These are phyloP conservation scores for Fraxinus xanthoxyloides DNA, from an alignment of 305 asterid genomes.

Conservation along the genomic window DNA sequence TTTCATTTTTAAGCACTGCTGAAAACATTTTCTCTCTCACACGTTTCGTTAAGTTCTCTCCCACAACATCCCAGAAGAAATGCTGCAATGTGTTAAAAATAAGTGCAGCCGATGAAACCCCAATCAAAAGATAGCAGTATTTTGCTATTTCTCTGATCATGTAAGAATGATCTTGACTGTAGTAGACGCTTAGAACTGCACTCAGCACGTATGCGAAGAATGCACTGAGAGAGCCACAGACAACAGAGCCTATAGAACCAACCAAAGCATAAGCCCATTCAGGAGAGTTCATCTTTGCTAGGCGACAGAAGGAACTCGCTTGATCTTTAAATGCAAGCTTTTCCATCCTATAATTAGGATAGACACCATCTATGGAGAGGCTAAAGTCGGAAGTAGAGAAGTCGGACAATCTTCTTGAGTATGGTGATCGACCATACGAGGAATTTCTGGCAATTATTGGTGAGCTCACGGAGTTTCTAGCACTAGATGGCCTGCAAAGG, in stretches of 20 bases:
- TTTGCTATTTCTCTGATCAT: slow-evolving; percentile 81
- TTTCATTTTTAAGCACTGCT: slow-evolving; percentile 83
- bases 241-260: slow-evolving; percentile 89
- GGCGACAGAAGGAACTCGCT: slow-evolving; percentile 88
- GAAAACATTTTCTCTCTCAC: slow-evolving; percentile 85
- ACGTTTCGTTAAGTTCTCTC: slow-evolving; percentile 87
- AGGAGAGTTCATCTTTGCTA: slow-evolving; percentile 95
- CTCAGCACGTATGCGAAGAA: slow-evolving; percentile 93
- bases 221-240: slow-evolving; percentile 95
- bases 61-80: slow-evolving; percentile 96
- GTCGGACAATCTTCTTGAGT: slow-evolving; percentile 87
- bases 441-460: slow-evolving; percentile 90
- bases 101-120: slow-evolving; percentile 92
- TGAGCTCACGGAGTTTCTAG: slow-evolving; percentile 95
- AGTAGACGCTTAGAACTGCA: slow-evolving; percentile 95
- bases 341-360: slow-evolving; percentile 75
- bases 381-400: slow-evolving; percentile 97
- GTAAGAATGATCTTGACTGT: slow-evolving; percentile 68
- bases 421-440: slow-evolving; percentile 92
- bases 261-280: slow-evolving; percentile 89
- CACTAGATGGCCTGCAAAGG: slow-evolving; percentile 87
- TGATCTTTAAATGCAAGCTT: slow-evolving; percentile 92
- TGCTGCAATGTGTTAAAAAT: slow-evolving; percentile 93
- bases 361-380: slow-evolving; percentile 75
- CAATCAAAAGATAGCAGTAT: slow-evolving; percentile 88